Base-by-base conservation (phyloP, 257 asterid genomes). In the Datura wrightii region DNA sequence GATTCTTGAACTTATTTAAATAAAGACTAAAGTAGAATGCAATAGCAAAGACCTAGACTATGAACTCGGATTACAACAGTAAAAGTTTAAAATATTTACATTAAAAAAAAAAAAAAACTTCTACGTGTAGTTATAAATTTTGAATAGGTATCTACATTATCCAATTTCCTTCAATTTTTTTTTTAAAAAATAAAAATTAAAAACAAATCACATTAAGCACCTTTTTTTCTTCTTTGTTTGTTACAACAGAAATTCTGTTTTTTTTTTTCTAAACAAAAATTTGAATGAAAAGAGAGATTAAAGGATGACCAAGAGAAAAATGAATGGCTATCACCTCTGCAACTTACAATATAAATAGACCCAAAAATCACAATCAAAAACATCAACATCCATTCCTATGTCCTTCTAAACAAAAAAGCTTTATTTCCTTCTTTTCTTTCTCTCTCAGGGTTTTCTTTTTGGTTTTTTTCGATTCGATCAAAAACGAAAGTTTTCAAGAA, bases 401-500 rank as follows among this genome's bases (percentile, higher is more conserved):
- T 13, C 13, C 44, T 74, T 24, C 16, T 48, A 74, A 48, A 24
- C 31, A 24, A 24, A 24, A 24, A 36, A 66, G 9, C 37, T 16
- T 56, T 41, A 7, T 19, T 6, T 3, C 13, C n/a, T 44, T 44
- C 3, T 24, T 11, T 24, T 3, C 18, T 48, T 44, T 24, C 10
- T 39, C 4, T 39, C 42, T 39, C 31, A 24, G 0, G 2, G 58
- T 46, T 72, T 42, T 74, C 60, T 48, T 24, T 72, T 24, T 74
- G 81, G 44, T 74, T 74, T 13, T n/a, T 74, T 48, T 48, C 81
- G 81, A 50, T 74, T 48, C 24, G 18, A 74, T 46, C 18, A 31
- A 74, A 74, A 74, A 24, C n/a, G n/a, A 3, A 48, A 74, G 81
- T 74, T 74, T 66, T 48, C 11, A 24, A 74, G 81, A 24, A 74